Conservation (phyloP, 2,329 filamentous ascomycete genomes). For the Gnomoniopsis smithogilvyi region DNA sequence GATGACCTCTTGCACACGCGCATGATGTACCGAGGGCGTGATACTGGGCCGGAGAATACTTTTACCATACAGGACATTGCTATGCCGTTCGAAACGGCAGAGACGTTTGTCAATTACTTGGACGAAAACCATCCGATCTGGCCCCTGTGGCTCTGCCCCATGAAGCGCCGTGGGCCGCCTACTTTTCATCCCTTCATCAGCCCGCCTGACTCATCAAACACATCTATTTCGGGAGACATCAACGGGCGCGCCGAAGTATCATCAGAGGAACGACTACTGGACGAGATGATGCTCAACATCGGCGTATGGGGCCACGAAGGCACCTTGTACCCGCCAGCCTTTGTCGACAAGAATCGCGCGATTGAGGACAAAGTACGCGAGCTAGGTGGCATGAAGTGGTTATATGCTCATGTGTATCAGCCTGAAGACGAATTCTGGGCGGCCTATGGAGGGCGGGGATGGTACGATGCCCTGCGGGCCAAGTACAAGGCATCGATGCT, state of each 20-base stretch:
- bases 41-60: constrained; percentile 62
- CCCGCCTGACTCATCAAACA: constrained; percentile 8
- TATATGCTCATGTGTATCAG: constrained; percentile 86
- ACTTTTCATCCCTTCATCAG: constrained; percentile 55
- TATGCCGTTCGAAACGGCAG: constrained; percentile 50
- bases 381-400: constrained; percentile 78
- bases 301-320: constrained; percentile 77
- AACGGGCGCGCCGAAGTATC: constrained; percentile 9
- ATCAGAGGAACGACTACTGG: constrained; percentile 17
- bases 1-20: constrained; percentile 72
- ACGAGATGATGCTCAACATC: constrained; percentile 53
- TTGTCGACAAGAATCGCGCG: constrained; percentile 65
- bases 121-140: constrained; percentile 49
- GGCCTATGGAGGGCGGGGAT: constrained; percentile 54
- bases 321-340: constrained; percentile 51
- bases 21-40: constrained; percentile 70
- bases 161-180: constrained; percentile 45
- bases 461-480: constrained; percentile 59
- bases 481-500: constrained; percentile 61
- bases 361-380: constrained; percentile 67
- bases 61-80: constrained; percentile 69
- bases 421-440: constrained; percentile 66
- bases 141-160: constrained; percentile 59
- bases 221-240: neutral
- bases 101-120: constrained; percentile 53